Evolutionary conservation across 345 rosid genomes (phyloP).

Genomic region (Eucalyptus pauciflora): DNA sequence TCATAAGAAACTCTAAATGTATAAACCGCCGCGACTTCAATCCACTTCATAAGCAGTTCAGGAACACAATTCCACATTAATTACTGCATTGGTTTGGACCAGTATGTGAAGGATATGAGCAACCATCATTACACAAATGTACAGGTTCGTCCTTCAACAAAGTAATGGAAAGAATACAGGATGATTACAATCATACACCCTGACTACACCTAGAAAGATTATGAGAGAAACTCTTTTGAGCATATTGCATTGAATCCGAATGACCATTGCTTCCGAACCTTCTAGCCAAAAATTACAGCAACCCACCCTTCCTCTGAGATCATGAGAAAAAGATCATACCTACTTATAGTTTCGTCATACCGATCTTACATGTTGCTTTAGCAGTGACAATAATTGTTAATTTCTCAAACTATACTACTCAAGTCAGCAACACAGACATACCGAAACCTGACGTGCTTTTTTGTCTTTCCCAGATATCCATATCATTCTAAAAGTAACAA

Average conservation of each 20-base stretch:
- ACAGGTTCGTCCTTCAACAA: not conserved
- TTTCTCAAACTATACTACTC: too few relatives aligned
- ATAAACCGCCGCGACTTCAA: not conserved
- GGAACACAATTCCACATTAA: not conserved
- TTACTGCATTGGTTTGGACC: not conserved
- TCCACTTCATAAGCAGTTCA: not conserved
- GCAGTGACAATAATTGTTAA: too few relatives aligned
- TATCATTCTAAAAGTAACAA: not conserved
- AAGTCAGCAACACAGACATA: too few relatives aligned
- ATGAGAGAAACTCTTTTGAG: not conserved
- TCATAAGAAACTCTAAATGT: not conserved
- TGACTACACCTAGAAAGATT: not conserved
- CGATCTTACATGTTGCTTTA: too few relatives aligned
- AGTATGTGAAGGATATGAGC: not conserved
- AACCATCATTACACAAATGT: not conserved
- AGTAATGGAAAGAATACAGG: not conserved
- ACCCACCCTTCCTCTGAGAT: not conserved
- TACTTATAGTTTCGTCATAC: not conserved
- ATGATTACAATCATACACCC: not conserved
- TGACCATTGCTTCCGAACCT: not conserved
- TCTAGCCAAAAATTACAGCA: not conserved
- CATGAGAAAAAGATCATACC: not conserved
- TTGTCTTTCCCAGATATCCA: not conserved
- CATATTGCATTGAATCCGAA: not conserved
- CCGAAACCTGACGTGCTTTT: too few relatives aligned